Evolutionary conservation across 2,329 filamentous ascomycete species (phyloP), one percentile per base, ranked within the genome.

Genomic region (Penicillium sp.): DNA sequence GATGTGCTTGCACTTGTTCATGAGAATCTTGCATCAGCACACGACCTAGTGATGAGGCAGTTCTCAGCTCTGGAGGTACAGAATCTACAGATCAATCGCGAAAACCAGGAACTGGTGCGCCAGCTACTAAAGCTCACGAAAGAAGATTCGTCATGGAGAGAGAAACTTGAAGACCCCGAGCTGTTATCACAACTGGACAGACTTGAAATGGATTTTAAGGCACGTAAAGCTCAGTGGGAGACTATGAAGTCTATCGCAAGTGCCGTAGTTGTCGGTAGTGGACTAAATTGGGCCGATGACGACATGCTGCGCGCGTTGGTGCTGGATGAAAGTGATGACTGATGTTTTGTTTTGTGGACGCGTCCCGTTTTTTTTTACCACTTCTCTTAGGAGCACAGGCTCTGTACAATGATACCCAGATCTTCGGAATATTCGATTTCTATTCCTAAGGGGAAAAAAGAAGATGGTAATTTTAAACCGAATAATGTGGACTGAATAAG

Each of bases 171-270:
- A 36, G 81, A 88, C 63, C 72, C 77, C 6, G 78, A 77, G 25
- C 73, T 82, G 35, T 78, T 79, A 55, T 73, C 72, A n/a, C 80
- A 88, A 68, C 77, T 91, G 26, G 75, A 81, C 35, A 75, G 74
- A 47, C 75, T 87, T 11, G 84, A 90, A 64, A 74, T 70, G 6
- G 81, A 86, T 38, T 75, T 89, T 56, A 85, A 82, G 64, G 77
- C 77, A 22, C 87, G 85, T 69, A 83, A 83, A 58, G 84, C 85
- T 61, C 82, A 82, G 66, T 90, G 87, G 86, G 84, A 85, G 66
- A 85, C 88, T 19, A 83, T 93, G 72, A 94, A 93, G 75, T 88
- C 84, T 25, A 84, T 91, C 40, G 82, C 88, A n/a, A 89, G 88
- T 66, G 90, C 88, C 17, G 82, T 91, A 53, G 83, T 96, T 44